Evolutionary conservation across 2,329 filamentous ascomycete species (phyloP).

Genomic region (Bipolaris bicolor): DNA sequence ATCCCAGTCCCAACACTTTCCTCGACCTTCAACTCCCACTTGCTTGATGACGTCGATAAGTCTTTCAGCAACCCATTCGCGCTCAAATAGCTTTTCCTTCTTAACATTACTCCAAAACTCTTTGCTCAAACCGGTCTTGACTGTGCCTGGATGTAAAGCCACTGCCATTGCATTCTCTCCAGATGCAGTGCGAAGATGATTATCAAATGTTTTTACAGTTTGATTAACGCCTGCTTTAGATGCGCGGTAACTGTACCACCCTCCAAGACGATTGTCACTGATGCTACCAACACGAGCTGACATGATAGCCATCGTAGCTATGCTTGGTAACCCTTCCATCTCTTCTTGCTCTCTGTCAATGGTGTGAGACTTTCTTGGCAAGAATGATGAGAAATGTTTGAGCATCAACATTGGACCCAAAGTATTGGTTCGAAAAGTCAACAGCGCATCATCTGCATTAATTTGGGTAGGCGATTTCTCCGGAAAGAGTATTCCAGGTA

Average conservation of each 20-base stretch:
- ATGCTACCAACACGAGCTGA: conserved; percentile 79
- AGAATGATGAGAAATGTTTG: conserved; percentile 74
- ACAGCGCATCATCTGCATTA: conserved; percentile 64
- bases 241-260: conserved; percentile 82
- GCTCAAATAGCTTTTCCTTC: conserved; percentile 68
- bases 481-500: conserved; percentile 74
- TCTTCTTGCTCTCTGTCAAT: conserved; percentile 11
- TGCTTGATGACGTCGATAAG: conserved; percentile 69
- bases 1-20: conserved; percentile 51
- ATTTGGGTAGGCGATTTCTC: conserved; percentile 75
- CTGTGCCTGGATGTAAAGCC: conserved; percentile 79
- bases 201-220: conserved; percentile 73
- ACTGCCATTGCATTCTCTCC: conserved; percentile 70
- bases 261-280: conserved; percentile 73
- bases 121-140: conserved; percentile 73
- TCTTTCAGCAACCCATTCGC: conserved; percentile 69
- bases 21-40: conserved; percentile 61
- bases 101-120: conserved; percentile 73
- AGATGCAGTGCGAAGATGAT: conserved; percentile 64
- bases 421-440: conserved; percentile 75
- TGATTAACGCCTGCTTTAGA: conserved; percentile 78
- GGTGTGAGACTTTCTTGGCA: conserved; percentile 62
- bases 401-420: conserved; percentile 76
- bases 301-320: conserved; percentile 75
- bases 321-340: conserved; percentile 49